A percentile compares a stretch with the other conserved stretches of the same genome.
phyloP scores from a whole-genome alignment of 2,329 filamentous ascomycete genomes.

The Claviceps sp. region DNA sequence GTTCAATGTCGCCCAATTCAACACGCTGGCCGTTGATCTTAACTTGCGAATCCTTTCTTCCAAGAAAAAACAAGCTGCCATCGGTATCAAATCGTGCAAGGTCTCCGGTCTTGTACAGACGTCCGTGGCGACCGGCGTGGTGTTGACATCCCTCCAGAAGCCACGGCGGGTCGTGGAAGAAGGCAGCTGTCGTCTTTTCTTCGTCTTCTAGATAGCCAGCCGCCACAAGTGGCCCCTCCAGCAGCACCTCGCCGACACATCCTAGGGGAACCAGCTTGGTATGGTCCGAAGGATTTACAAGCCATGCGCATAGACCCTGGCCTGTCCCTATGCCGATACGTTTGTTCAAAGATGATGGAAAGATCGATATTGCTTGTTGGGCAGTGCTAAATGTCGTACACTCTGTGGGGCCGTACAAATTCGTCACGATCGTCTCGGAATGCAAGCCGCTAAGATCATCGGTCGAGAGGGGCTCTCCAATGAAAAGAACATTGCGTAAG shows the following conservation, averaged over 20 bases:
- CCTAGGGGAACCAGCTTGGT: conserved; percentile 15
- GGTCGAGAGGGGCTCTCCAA: conserved; percentile 25
- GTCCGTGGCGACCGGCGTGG: conserved; percentile 18
- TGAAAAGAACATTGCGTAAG: conserved; percentile 26
- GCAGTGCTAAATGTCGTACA: conserved; percentile 8
- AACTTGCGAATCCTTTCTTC: conserved; percentile 32
- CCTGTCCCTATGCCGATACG: background rate
- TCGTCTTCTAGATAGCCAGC: conserved; percentile 33
- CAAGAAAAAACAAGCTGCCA: conserved; percentile 16
- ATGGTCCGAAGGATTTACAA: conserved; percentile 15
- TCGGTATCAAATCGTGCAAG: conserved; percentile 14
- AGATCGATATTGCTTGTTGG: background rate
- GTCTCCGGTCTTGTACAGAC: conserved; percentile 24
- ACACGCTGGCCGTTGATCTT: conserved; percentile 38
- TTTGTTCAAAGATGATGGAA: background rate
- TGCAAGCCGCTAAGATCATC: background rate
- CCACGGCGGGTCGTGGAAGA: conserved; percentile 31
- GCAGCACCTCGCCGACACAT: conserved; percentile 18
- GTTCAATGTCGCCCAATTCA: conserved; percentile 24
- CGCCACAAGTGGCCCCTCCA: conserved; percentile 32
- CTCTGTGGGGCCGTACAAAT: conserved; percentile 10
- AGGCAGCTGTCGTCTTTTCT: conserved; percentile 29
- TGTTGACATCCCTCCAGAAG: conserved; percentile 10
- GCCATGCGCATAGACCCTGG: conserved; percentile 11
- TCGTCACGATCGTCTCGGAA: conserved; percentile 3